These are phyloP conservation scores for Cutaneotrichosporon dermatis DNA, from an alignment of 1,284 basidiomycete genomes.

Conservation along the genomic window DNA sequence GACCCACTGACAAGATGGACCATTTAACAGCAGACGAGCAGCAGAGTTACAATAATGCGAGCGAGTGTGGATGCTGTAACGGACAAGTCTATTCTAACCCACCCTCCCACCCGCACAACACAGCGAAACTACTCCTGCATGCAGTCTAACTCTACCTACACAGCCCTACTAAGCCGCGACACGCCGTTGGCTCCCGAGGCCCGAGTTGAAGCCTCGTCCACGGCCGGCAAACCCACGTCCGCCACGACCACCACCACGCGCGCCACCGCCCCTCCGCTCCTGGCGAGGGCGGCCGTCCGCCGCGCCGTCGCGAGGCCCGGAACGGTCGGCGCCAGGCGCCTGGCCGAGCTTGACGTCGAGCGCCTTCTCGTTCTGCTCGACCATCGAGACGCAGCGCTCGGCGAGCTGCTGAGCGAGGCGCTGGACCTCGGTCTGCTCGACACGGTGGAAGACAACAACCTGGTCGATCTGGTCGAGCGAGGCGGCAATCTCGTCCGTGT, in stretches of 20 bases:
- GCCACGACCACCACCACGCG: constrained; percentile 26
- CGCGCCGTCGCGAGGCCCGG: constrained; percentile 52
- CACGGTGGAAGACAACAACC: constrained; percentile 83
- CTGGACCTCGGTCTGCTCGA: constrained; percentile 84
- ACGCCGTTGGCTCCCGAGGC: constrained; percentile 28
- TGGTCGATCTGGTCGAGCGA: constrained; percentile 84
- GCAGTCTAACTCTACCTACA: constrained; percentile 2
- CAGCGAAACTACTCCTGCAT: neutral
- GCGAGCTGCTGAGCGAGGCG: constrained; percentile 81
- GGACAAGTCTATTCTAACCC: no score
- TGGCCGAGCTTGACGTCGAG: constrained; percentile 81
- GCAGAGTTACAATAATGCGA: no score
- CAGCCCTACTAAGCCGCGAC: constrained; percentile 20
- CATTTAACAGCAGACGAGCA: no score
- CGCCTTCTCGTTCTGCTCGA: constrained; percentile 96
- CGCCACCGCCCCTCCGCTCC: constrained; percentile 38
- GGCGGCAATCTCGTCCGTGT: constrained; percentile 91
- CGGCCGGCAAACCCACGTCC: constrained; percentile 36
- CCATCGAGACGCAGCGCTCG: constrained; percentile 77
- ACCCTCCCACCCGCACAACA: no score
- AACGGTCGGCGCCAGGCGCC: constrained; percentile 54
- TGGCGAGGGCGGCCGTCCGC: constrained; percentile 35
- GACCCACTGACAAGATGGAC: no score
- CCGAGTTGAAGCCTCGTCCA: constrained; percentile 34
- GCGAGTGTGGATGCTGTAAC: no score